These are phyloP conservation scores for Sclerospora graminicola DNA, from an alignment of 352 stramenopile genomes.

Conservation along the genomic window DNA sequence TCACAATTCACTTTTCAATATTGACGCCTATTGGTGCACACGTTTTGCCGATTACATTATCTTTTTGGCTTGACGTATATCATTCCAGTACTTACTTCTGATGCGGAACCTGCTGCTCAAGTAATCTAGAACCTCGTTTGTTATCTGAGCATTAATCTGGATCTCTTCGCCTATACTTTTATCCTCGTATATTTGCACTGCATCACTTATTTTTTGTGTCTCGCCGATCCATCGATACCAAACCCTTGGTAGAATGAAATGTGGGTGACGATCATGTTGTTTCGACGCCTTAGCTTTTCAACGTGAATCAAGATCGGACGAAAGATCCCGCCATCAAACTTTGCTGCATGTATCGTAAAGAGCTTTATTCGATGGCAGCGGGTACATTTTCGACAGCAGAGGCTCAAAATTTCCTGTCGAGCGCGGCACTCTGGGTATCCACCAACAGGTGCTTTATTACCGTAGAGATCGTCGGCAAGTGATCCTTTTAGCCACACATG, in stretches of 20 bases:
- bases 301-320: constrained; percentile 56
- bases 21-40: constrained; percentile 7
- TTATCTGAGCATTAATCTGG: constrained; percentile 69
- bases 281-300: constrained; percentile 57
- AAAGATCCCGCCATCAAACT: constrained; percentile 43
- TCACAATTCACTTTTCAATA: constrained; percentile 7
- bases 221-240: constrained; percentile 59
- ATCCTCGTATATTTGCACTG: constrained; percentile 35
- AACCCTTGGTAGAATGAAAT: constrained; percentile 74
- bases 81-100: constrained; percentile 55
- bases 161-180: constrained; percentile 68
- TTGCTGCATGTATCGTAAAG: constrained; percentile 55
- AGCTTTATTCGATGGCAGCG: constrained; percentile 62
- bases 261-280: constrained; percentile 55
- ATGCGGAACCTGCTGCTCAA: constrained; percentile 59
- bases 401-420: constrained; percentile 40
- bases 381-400: constrained; percentile 44
- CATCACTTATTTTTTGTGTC: constrained; percentile 64
- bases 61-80: constrained; percentile 77
- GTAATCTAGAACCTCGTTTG: constrained; percentile 62
- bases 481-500: constrained; percentile 51
- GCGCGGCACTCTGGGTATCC: constrained; percentile 52
- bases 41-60: constrained; percentile 27
- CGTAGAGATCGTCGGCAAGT: constrained; percentile 64
- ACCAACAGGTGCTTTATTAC: constrained; percentile 43